Evolutionary conservation across 805 yeast species (phyloP).

Genomic region (Yarrowia keelungensis): DNA sequence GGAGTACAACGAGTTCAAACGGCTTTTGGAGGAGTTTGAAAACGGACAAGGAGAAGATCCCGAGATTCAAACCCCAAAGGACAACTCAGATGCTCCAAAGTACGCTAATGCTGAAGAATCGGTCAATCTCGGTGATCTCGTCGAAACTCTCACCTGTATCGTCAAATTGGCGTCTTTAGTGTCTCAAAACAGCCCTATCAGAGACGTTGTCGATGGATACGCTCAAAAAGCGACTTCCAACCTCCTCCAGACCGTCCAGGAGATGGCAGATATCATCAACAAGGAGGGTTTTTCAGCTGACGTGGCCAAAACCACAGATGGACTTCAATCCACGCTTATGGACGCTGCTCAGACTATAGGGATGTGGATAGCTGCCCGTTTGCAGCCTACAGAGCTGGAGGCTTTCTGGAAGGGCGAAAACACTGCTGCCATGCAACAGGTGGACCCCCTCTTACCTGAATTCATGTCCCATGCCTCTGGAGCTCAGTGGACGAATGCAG

Average conservation of each 20-base stretch:
- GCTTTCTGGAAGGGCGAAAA: constrained; percentile 27
- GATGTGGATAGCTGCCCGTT: constrained; percentile 1
- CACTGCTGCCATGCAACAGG: neutral
- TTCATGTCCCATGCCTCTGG: constrained; percentile 16
- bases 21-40: constrained; percentile 14
- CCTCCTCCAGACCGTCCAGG: neutral
- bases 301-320: constrained; percentile 4
- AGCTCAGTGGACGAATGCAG: constrained; percentile 32
- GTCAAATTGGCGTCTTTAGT: constrained; percentile 21
- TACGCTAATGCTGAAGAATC: constrained; percentile 20
- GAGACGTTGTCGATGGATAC: neutral
- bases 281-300: constrained; percentile 24
- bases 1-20: constrained; percentile 26
- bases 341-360: constrained; percentile 27
- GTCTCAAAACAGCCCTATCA: neutral
- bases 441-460: constrained; percentile 1
- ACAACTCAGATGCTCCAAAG: neutral
- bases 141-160: constrained; percentile 4
- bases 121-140: neutral
- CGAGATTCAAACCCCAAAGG: no score
- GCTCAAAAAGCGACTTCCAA: neutral
- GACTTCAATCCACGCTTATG: constrained; percentile 4
- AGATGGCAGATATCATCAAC: neutral
- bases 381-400: neutral
- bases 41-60: neutral